Conservation (phyloP, 495 filamentous ascomycete species). For the Penicillium alfredii region DNA sequence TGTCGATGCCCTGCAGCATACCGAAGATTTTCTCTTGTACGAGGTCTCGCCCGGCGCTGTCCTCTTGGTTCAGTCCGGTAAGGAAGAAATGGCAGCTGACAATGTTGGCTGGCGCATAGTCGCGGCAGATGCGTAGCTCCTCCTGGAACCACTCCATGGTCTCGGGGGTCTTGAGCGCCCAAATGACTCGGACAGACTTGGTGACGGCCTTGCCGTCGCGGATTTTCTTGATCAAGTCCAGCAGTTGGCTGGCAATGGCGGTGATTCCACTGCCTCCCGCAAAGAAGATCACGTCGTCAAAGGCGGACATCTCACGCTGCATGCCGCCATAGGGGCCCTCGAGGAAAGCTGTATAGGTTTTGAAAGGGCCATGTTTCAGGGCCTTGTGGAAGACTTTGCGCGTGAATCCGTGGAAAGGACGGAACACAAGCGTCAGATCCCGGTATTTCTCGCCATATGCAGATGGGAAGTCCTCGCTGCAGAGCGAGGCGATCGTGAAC, state of each 20-base stretch:
- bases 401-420: constrained; percentile 87
- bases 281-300: constrained; percentile 88
- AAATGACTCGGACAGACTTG: constrained; percentile 81
- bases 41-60: constrained; percentile 53
- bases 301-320: constrained; percentile 83
- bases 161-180: constrained; percentile 83
- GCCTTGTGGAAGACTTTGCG: constrained; percentile 70
- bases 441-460: constrained; percentile 79
- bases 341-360: constrained; percentile 82
- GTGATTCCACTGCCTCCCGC: constrained; percentile 94
- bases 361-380: constrained; percentile 72
- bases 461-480: constrained; percentile 82
- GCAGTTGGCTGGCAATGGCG: constrained; percentile 79
- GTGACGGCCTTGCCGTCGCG: constrained; percentile 89
- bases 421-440: constrained; percentile 85
- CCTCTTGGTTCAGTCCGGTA: constrained; percentile 44
- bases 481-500: constrained; percentile 88
- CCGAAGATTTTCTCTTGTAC: constrained; percentile 81
- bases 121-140: constrained; percentile 82
- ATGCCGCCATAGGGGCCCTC: constrained; percentile 95
- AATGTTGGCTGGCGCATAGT: constrained; percentile 73
- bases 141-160: constrained; percentile 98
- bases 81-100: constrained; percentile 94
- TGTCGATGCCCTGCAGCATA: constrained; percentile 72
- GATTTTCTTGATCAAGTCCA: constrained; percentile 92